Percentiles rank a stretch among this genome's conserved stretches.
phyloP scores from a whole-genome alignment of 306 rosid genomes.

The Arachis hypogaea region DNA sequence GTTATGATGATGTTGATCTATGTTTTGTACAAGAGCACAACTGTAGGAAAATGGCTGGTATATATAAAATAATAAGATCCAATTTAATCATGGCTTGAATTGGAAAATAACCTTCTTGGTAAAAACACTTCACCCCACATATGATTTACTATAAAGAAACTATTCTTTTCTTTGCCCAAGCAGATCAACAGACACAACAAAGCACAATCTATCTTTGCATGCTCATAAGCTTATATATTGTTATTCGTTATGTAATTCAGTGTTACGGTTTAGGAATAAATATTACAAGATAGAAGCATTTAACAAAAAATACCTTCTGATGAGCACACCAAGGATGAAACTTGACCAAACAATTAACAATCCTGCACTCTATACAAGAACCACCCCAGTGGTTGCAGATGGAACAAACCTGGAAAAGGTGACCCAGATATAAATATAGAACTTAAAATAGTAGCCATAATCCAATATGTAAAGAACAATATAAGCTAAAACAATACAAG shows the following conservation, averaged over 20 bases:
- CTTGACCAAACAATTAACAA: too few species aligned
- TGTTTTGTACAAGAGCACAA: constrained; percentile 14
- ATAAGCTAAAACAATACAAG: too few species aligned
- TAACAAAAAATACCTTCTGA: background rate
- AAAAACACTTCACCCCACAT: constrained; percentile 30
- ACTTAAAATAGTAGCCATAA: too few species aligned
- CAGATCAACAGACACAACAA: constrained; percentile 23
- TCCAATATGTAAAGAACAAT: too few species aligned
- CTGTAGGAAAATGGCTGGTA: constrained; percentile 32
- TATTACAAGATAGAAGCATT: too few species aligned
- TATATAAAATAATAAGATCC: background rate
- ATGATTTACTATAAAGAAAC: constrained; percentile 17
- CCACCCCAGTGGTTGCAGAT: too few species aligned
- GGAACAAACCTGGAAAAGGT: too few species aligned
- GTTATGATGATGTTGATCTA: constrained; percentile 4
- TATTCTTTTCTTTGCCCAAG: constrained; percentile 14
- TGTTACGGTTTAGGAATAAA: too few species aligned
- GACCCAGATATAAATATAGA: too few species aligned
- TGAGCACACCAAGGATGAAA: too few species aligned
- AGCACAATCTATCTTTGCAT: constrained; percentile 23
- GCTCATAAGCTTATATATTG: background rate
- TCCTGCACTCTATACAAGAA: too few species aligned
- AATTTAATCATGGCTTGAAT: constrained; percentile 12
- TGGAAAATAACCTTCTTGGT: constrained; percentile 34
- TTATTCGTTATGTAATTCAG: too few species aligned